Conservation (phyloP, 768 basidiomycete genomes). For the Pholiota microspora region DNA sequence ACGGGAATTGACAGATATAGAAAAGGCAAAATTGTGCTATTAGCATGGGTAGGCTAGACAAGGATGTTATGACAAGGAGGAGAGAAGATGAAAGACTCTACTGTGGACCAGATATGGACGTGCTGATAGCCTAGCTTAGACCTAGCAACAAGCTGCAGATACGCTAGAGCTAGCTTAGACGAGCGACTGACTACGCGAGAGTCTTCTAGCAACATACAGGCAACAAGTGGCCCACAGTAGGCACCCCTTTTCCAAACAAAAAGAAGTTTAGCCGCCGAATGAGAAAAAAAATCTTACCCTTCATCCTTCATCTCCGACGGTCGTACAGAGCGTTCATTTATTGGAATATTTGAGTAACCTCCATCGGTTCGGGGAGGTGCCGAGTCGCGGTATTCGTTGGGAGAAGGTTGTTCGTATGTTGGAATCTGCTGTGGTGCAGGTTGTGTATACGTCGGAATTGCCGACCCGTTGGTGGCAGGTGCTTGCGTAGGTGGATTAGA, state of each 20-base stretch:
- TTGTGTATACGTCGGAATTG: conserved; percentile 33
- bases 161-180: conserved; percentile 76
- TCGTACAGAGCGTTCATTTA: conserved; percentile 65
- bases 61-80: conserved; percentile 55
- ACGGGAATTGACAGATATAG: conserved; percentile 34
- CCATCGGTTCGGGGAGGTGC: conserved; percentile 34
- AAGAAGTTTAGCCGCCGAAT: conserved; percentile 17
- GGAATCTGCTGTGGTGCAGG: conserved; percentile 68
- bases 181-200: conserved; percentile 60
- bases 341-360: conserved; percentile 41
- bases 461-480: conserved; percentile 19
- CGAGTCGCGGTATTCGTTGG: conserved; percentile 46
- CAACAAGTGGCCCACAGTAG: conserved; percentile 27
- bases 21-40: conserved; percentile 64
- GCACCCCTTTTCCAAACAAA: conserved; percentile 21
- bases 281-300: conserved; percentile 74
- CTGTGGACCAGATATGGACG: conserved; percentile 52
- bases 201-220: conserved; percentile 38
- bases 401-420: conserved; percentile 69
- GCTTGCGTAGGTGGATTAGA: conserved; percentile 19
- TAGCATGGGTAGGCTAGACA: conserved; percentile 80
- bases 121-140: conserved; percentile 74
- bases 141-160: conserved; percentile 55
- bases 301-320: conserved; percentile 96
- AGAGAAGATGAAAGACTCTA: conserved; percentile 63